A percentile compares a stretch with the other conserved stretches of the same genome.
phyloP scores from a whole-genome alignment of 1,284 basidiomycete genomes.

The Athelia sp. region DNA sequence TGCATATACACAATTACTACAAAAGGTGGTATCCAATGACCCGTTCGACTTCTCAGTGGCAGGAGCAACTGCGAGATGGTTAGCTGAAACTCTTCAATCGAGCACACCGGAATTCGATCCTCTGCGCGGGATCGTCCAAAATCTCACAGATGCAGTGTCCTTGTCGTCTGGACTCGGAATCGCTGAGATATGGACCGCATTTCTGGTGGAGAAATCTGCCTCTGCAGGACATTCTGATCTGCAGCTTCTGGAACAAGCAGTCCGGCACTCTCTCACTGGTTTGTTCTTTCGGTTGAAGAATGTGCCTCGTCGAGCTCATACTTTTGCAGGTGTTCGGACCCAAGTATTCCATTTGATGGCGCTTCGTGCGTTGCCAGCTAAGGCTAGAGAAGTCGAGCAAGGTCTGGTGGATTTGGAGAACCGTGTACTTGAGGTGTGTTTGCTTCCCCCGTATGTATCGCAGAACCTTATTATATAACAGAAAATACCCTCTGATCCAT shows the following conservation, averaged over 20 bases:
- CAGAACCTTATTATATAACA: background rate
- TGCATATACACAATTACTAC: slow-evolving; percentile 28
- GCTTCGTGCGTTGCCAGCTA: slow-evolving; percentile 26
- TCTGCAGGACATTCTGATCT: slow-evolving; percentile 7
- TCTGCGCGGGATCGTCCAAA: slow-evolving; percentile 24
- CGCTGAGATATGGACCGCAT: slow-evolving; percentile 47
- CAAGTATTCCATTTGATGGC: slow-evolving; percentile 38
- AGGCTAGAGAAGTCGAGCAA: slow-evolving; percentile 8
- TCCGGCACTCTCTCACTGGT: background rate
- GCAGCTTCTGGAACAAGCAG: slow-evolving; percentile 6
- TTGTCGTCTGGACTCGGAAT: slow-evolving; percentile 52
- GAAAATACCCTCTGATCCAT: background rate
- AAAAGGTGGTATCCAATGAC: slow-evolving; percentile 17
- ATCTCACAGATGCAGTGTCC: slow-evolving; percentile 38
- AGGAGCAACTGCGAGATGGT: slow-evolving; percentile 35
- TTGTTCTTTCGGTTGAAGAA: background rate
- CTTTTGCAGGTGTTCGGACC: slow-evolving; percentile 25
- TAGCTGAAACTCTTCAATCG: slow-evolving; percentile 32
- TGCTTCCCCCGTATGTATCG: background rate
- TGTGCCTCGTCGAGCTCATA: slow-evolving; percentile 6
- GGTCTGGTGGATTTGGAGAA: background rate
- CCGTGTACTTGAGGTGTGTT: background rate
- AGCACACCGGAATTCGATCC: slow-evolving; percentile 25
- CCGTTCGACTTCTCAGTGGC: slow-evolving; percentile 46
- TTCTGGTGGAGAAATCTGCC: slow-evolving; percentile 24